Conservation (phyloP, 1,284 basidiomycete genomes). For the Ustilago shanxiensis region DNA sequence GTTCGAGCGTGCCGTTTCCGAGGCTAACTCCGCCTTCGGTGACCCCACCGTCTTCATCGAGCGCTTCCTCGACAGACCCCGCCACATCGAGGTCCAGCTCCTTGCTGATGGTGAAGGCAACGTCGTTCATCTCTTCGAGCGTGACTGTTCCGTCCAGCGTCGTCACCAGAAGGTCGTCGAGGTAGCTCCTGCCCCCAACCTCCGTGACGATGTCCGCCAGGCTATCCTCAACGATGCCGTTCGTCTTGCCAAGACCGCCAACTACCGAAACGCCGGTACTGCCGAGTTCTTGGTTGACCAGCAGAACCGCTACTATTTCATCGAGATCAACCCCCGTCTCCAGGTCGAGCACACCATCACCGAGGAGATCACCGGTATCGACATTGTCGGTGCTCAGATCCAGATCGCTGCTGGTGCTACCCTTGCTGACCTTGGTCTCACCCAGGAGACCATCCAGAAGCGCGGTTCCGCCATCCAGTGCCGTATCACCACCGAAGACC, state of each 20-base stretch:
- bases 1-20: conserved; percentile 92
- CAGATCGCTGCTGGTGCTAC: conserved; percentile 96
- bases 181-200: conserved; percentile 94
- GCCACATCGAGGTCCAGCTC: conserved; percentile 98
- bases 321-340: conserved; percentile 98
- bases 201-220: conserved; percentile 89
- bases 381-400: conserved; percentile 95
- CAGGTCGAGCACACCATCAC: conserved; percentile 98
- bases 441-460: conserved; percentile 95
- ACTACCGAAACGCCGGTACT: conserved; percentile 98
- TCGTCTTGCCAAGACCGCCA: conserved; percentile 94
- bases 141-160: conserved; percentile 99
- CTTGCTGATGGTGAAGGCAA: conserved; percentile 99
- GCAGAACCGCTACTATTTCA: conserved; percentile 95
- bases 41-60: conserved; percentile 99
- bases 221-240: conserved; percentile 99
- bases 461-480: conserved; percentile 98
- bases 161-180: conserved; percentile 99
- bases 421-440: conserved; percentile 92
- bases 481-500: conserved; percentile 99
- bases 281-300: conserved; percentile 98
- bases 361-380: conserved; percentile 99
- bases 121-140: conserved; percentile 98
- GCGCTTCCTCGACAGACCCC: conserved; percentile 97
- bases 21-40: conserved; percentile 93